phyloP scores from a whole-genome alignment of 2,329 filamentous ascomycete species.

The Diaporthe amygdali region DNA sequence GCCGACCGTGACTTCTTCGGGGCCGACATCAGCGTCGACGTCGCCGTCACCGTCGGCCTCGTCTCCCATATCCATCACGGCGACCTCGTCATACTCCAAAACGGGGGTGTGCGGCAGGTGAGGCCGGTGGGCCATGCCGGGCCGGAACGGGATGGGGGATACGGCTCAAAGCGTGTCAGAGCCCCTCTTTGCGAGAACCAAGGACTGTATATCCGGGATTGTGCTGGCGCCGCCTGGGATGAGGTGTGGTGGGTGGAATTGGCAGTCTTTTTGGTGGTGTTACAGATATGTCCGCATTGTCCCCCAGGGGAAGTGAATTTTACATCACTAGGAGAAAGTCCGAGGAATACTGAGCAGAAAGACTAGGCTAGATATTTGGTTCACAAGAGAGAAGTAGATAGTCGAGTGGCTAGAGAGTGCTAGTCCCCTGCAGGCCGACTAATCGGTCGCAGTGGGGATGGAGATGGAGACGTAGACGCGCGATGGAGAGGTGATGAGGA shows the following conservation, averaged over 20 bases:
- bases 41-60: constrained; percentile 14
- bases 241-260: not conserved
- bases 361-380: not conserved
- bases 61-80: constrained; percentile 27
- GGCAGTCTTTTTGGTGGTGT: too few species aligned
- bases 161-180: not conserved
- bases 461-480: not conserved
- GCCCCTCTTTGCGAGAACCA: not conserved
- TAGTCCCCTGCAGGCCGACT: not conserved
- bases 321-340: not conserved
- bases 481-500: constrained; percentile 9
- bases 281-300: not conserved
- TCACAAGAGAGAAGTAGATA: not conserved
- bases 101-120: constrained; percentile 18
- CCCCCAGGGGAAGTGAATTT: not conserved
- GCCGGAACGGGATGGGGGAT: not conserved
- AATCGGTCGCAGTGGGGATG: not conserved
- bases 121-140: constrained; percentile 19
- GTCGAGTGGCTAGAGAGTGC: not conserved
- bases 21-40: not conserved
- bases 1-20: constrained; percentile 8
- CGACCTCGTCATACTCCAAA: constrained; percentile 31
- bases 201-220: not conserved
- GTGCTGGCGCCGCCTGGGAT: not conserved
- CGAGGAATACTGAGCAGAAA: too few species aligned